Base-by-base conservation (phyloP, 768 basidiomycete species). In the Phylloporus sp. region DNA sequence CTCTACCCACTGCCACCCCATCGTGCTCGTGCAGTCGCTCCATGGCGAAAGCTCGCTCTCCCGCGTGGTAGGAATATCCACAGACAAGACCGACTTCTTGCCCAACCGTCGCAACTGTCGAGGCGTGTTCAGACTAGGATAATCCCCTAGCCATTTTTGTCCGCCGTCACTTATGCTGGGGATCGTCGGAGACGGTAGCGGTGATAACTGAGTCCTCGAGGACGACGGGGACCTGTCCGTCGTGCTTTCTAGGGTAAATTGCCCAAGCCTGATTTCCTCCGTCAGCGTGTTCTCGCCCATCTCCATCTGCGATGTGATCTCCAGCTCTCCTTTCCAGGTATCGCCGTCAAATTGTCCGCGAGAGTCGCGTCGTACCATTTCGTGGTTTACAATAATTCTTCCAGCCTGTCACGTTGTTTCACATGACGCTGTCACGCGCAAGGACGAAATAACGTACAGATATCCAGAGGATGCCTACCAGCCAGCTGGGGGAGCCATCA, bases 271-370 rank as follows among this genome's bases (percentile, higher is more conserved):
- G 39, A 12, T 40, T 23, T 40, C 23, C 22, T 18, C 28, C 11
- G 18, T 29, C 28, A 44, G 26, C 11, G 43, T 44, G 43, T 31
- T 31, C 39, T 50, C 34, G 20, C 51, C 54, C 29, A 55, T 52
- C 24, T 62, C 58, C 27, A 60, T 54, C n/a, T 41, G 51, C 28
- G 61, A 54, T 10, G 62, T 63, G 47, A 63, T 45, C 24, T 61
- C 50, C 2, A 53, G 10, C 9, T 41, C 47, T 18, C 40, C 44
- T 15, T 8, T 50, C 48, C 52, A 59, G 1, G 26, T 52, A 12
- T 15, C 29, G 29, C 36, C 40, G 0, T 39, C 46, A 2, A 3
- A 35, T 15, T 11, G 10, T 7, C 23, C 46, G 5, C 6, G 41
- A 5, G 16, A 44, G 2, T 35, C 12, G 20, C 15, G 18, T 7